These are phyloP conservation scores for Claviceps sp. DNA, from an alignment of 2,329 filamentous ascomycete species.

Conservation along the genomic window DNA sequence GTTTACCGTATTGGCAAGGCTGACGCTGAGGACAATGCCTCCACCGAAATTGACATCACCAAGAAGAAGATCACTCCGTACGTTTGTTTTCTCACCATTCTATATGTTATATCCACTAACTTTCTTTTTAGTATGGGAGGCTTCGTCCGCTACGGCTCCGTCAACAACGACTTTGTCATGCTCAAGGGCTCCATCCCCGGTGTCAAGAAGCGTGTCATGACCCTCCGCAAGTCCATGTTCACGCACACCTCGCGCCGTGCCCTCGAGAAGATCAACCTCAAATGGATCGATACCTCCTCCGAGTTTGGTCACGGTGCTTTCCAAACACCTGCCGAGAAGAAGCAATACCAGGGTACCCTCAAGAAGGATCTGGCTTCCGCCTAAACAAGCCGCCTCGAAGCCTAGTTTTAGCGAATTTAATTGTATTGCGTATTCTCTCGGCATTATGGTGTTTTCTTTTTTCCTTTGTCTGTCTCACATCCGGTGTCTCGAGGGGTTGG, in stretches of 20 bases:
- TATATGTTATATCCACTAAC: conserved; percentile 10
- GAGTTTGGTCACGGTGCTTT: conserved; percentile 99
- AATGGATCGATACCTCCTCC: conserved; percentile 99
- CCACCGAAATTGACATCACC: conserved; percentile 90
- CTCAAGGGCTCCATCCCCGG: conserved; percentile 96
- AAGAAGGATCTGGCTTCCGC: conserved; percentile 75
- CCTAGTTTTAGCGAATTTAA: conserved; percentile 26
- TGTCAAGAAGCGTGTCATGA: conserved; percentile 99
- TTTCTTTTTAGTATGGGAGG: conserved; percentile 66
- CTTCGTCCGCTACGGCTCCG: conserved; percentile 97
- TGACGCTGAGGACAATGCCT: conserved; percentile 78
- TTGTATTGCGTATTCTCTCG: not conserved
- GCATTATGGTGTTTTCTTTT: conserved; percentile 1
- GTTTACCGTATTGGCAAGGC: conserved; percentile 97
- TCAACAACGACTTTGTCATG: conserved; percentile 98
- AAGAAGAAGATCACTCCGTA: conserved; percentile 99
- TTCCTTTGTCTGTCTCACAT: conserved; percentile 38
- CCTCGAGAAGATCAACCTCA: conserved; percentile 98
- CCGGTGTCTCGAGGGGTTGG: conserved; percentile 35
- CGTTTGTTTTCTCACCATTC: conserved; percentile 21
- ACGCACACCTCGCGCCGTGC: conserved; percentile 88
- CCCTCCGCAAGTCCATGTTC: conserved; percentile 98
- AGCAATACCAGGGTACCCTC: conserved; percentile 92
- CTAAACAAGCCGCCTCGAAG: conserved; percentile 18
- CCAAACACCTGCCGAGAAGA: conserved; percentile 98